Evolutionary conservation across 805 yeast species (phyloP), one percentile per base, ranked within the genome.

Genomic region (Saturnispora quitensis): DNA sequence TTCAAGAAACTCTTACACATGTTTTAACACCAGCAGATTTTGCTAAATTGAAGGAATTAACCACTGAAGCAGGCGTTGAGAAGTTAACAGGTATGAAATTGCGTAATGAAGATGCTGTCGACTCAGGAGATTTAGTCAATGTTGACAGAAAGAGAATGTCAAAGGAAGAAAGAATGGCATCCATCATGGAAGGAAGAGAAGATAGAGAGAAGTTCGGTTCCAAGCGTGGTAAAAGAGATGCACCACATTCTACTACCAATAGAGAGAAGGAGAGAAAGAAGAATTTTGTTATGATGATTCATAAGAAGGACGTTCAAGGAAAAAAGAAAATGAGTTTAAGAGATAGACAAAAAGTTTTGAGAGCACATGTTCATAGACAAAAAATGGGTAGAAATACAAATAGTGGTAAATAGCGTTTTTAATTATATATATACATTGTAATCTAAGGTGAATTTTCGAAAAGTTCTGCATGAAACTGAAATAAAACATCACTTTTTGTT

Each of bases 221-320:
- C 18, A 80, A 83, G 66, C 86, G 81, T 72, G 95, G 96, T 62
- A 84, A 83, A 69, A 73, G 82, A 63, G 80, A 80, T 55, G 84
- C 81, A 24, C 77, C 77, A 51, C 97, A 85, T 65, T 87, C 96
- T 28, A 90, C 98, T 10, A 93, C 99, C 2, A 93, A 93, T 68
- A 82, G 81, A 70, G 97, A 95, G 71, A 93, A 93, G 80, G 95
- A 89, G 24, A 80, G 98, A 69, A 89, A 89, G 89, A 93, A 93
- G 96, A 93, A 93, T 71, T 93, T 89, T 65, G 91, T 93, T 66
- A 93, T 93, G 99, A 87, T 87, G 91, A 87, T 93, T 60, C 99
- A 93, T 70, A 93, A 91, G 73, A 81, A 81, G 62, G 82, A 87
- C 48, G 98, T 93, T 40, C 95, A 87, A 69, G 98, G 98, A 56